phyloP scores from a whole-genome alignment of 2,329 filamentous ascomycete genomes.

The Paraconiothyrium sp. region DNA sequence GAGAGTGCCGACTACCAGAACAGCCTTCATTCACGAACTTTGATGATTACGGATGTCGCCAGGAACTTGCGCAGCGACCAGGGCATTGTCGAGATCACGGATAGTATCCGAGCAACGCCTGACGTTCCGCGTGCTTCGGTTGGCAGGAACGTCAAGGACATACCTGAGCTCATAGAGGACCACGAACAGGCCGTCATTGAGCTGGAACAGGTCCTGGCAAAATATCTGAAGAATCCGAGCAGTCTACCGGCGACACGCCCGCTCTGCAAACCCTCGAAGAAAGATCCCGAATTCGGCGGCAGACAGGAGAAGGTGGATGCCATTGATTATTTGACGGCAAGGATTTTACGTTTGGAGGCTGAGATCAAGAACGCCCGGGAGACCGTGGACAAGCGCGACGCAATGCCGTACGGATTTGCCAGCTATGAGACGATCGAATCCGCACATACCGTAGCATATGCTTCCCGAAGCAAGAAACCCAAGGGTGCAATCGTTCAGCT shows the following conservation, averaged over 20 bases:
- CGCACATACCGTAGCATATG: constrained; percentile 87
- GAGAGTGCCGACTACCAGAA: constrained; percentile 87
- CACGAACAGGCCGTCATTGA: constrained; percentile 83
- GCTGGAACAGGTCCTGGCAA: constrained; percentile 84
- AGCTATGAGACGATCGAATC: constrained; percentile 90
- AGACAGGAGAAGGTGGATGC: constrained; percentile 84
- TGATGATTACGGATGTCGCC: constrained; percentile 83
- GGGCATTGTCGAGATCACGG: constrained; percentile 84
- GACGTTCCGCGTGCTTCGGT: constrained; percentile 83
- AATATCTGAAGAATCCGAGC: constrained; percentile 88
- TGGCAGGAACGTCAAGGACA: constrained; percentile 88
- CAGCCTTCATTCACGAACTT: constrained; percentile 77
- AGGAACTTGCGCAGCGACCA: constrained; percentile 81
- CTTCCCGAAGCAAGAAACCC: constrained; percentile 81
- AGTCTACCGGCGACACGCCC: constrained; percentile 81
- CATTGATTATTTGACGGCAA: constrained; percentile 88
- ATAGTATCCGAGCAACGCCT: constrained; percentile 79
- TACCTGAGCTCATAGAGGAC: constrained; percentile 84
- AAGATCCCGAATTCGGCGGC: constrained; percentile 70
- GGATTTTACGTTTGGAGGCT: constrained; percentile 82
- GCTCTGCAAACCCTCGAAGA: constrained; percentile 80
- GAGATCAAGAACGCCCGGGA: constrained; percentile 85
- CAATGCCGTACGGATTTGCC: constrained; percentile 92
- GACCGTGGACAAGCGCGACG: constrained; percentile 84
- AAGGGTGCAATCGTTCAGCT: constrained; percentile 79